phyloP scores from a whole-genome alignment of 441 rosid genomes.

The Populus tomentosa region DNA sequence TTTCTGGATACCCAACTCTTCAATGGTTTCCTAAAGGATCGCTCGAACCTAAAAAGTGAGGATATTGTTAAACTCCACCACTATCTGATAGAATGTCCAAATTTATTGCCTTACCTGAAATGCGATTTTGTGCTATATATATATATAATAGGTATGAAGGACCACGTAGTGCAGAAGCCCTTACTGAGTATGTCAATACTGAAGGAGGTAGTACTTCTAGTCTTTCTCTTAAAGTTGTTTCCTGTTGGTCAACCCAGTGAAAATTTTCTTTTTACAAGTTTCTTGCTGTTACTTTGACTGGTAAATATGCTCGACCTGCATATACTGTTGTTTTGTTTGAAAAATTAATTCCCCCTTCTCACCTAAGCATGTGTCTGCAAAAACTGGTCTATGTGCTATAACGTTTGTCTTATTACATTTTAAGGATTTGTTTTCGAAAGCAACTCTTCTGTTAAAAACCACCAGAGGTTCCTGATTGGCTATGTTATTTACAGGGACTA shows the following conservation, averaged over 20 bases:
- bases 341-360: neutral
- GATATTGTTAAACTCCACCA: neutral
- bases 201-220: slow-evolving; percentile 65
- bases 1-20: slow-evolving; percentile 84
- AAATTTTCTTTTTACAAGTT: neutral
- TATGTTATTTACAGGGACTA: slow-evolving; percentile 57
- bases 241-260: neutral
- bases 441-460: neutral
- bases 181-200: slow-evolving; percentile 76
- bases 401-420: neutral
- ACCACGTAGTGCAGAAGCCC: slow-evolving; percentile 72
- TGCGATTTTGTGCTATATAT: slow-evolving; percentile 1
- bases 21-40: slow-evolving; percentile 98
- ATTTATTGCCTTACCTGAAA: neutral
- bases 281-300: neutral
- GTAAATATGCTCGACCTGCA: neutral
- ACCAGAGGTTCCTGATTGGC: slow-evolving; percentile 3
- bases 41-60: slow-evolving; percentile 84
- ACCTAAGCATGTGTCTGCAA: neutral
- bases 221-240: neutral
- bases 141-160: slow-evolving; percentile 67
- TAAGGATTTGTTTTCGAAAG: neutral
- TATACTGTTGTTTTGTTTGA: neutral
- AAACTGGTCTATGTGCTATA: neutral
- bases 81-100: neutral